Evolutionary conservation across 2,329 filamentous ascomycete genomes (phyloP).

Genomic region (Nigrospora oryzae): DNA sequence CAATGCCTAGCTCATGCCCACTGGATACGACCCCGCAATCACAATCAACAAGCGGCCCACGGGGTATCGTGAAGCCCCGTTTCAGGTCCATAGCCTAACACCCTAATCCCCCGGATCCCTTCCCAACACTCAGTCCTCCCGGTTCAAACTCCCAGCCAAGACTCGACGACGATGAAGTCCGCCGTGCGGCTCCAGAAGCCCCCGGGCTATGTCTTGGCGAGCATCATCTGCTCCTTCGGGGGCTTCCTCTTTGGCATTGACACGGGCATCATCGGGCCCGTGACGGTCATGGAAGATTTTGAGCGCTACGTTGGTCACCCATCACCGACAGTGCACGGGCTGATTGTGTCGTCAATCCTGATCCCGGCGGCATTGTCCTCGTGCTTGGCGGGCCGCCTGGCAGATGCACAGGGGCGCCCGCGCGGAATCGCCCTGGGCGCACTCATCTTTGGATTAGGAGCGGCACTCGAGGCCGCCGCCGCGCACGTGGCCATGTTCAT

Average conservation of each 20-base stretch:
- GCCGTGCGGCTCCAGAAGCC: not conserved
- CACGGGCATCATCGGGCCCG: slow-evolving; percentile 7
- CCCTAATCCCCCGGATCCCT: too few species aligned
- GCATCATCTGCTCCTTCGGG: slow-evolving; percentile 3
- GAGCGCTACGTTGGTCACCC: slow-evolving; percentile 2
- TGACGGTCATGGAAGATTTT: slow-evolving; percentile 7
- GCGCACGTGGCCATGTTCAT: slow-evolving; percentile 7
- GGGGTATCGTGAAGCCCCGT: too few species aligned
- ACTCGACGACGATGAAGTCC: not conserved
- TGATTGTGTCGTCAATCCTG: slow-evolving; percentile 8
- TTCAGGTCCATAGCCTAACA: too few species aligned
- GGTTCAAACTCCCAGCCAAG: too few species aligned
- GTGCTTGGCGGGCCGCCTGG: slow-evolving; percentile 4
- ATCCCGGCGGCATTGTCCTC: slow-evolving; percentile 5
- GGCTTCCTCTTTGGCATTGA: slow-evolving; percentile 6
- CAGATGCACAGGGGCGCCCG: slow-evolving; percentile 5
- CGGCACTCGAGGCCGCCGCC: slow-evolving; percentile 5
- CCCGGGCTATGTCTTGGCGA: slow-evolving; percentile 2
- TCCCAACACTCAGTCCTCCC: too few species aligned
- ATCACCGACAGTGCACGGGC: slow-evolving; percentile 5
- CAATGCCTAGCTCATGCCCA: too few species aligned
- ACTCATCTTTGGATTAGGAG: slow-evolving; percentile 4
- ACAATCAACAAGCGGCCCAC: too few species aligned
- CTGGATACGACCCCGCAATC: too few species aligned
- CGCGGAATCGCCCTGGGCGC: slow-evolving; percentile 4